Conservation (phyloP, 306 rosid species). For the Ziziphus jujuba region DNA sequence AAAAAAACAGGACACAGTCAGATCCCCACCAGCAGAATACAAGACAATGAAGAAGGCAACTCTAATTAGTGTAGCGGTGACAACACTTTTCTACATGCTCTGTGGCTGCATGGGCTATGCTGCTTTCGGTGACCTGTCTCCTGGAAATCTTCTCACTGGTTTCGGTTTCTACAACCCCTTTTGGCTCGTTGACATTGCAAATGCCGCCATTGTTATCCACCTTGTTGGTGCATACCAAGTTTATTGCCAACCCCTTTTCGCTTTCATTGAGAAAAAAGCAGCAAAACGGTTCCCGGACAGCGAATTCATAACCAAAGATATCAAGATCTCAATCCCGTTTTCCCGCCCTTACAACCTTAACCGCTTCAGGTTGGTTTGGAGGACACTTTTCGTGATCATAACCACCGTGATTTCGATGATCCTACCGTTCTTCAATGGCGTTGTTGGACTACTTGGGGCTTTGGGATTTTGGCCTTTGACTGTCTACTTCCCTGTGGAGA, state of each 20-base stretch:
- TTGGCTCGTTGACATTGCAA: constrained; percentile 84
- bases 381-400: constrained; percentile 55
- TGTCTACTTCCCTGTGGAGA: constrained; percentile 75
- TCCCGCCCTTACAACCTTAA: constrained; percentile 43
- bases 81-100: constrained; percentile 74
- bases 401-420: constrained; percentile 63
- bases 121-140: constrained; percentile 66
- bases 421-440: constrained; percentile 70
- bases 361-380: constrained; percentile 61
- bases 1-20: constrained; percentile 57
- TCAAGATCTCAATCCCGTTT: constrained; percentile 33
- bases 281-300: constrained; percentile 40
- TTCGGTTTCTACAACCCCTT: constrained; percentile 73
- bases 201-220: constrained; percentile 74
- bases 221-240: constrained; percentile 87
- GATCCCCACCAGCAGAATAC: constrained; percentile 70
- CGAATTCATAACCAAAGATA: constrained; percentile 44
- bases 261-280: constrained; percentile 54
- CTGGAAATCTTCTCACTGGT: constrained; percentile 78
- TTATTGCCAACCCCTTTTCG: constrained; percentile 67
- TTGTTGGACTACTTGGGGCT: constrained; percentile 76
- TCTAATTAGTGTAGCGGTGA: constrained; percentile 46
- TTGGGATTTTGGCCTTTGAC: constrained; percentile 82
- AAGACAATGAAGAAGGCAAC: constrained; percentile 73
- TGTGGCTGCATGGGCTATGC: constrained; percentile 83